phyloP scores from a whole-genome alignment of 2,329 filamentous ascomycete genomes.

The Macrophomina phaseolina region DNA sequence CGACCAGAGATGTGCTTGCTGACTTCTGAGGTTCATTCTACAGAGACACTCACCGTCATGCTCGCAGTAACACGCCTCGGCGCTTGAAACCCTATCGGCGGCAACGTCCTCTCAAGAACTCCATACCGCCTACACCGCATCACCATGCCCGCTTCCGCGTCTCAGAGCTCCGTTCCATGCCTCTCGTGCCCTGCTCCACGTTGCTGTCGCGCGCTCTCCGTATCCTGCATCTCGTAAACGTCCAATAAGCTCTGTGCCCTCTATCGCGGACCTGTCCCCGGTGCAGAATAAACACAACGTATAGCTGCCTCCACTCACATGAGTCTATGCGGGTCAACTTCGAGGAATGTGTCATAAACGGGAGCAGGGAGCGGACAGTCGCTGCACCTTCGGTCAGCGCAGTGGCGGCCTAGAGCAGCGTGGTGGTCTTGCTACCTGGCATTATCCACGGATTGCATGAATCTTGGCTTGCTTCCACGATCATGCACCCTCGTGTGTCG shows the following conservation, averaged over 20 bases:
- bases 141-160: background rate
- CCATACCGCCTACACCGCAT: background rate
- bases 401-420: background rate
- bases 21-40: background rate
- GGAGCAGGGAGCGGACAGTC: constrained; percentile 5
- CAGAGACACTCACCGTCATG: too few relatives aligned
- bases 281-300: background rate
- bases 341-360: background rate
- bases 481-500: constrained; percentile 14
- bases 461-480: constrained; percentile 23
- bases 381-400: constrained; percentile 1
- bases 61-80: background rate
- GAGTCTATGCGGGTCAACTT: background rate
- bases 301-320: background rate
- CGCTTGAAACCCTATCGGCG: background rate
- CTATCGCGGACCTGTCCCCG: background rate
- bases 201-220: constrained; percentile 3
- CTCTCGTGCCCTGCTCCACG: too few relatives aligned
- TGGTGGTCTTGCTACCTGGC: background rate
- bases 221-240: background rate
- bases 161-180: too few relatives aligned
- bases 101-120: background rate
- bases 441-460: constrained; percentile 10
- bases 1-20: background rate
- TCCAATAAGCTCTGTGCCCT: background rate